Conservation (phyloP, 2,329 filamentous ascomycete genomes). For the Diaporthe ampelina region DNA sequence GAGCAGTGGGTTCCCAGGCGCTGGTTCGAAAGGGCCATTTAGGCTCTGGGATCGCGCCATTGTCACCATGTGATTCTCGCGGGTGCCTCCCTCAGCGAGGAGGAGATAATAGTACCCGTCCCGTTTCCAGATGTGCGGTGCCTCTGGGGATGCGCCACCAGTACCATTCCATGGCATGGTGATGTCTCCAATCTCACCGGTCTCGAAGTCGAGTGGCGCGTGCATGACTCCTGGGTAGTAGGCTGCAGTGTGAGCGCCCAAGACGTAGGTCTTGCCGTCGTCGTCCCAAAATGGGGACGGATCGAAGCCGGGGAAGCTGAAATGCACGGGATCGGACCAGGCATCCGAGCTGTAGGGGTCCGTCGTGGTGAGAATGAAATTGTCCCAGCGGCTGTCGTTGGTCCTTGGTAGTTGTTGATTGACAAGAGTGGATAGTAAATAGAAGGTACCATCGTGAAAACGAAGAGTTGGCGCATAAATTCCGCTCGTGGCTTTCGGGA, state of each 20-base stretch:
- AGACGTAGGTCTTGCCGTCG: conserved; percentile 19
- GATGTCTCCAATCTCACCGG: conserved; percentile 7
- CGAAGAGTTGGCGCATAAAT: conserved; percentile 17
- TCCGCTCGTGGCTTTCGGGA: conserved; percentile 20
- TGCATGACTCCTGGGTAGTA: conserved; percentile 16
- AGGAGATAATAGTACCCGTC: conserved; percentile 10
- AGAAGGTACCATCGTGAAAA: conserved; percentile 10
- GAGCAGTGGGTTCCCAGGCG: conserved; percentile 1
- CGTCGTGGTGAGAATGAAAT: conserved; percentile 2
- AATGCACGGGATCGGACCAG: conserved; percentile 21
- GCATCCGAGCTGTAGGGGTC: conserved; percentile 3
- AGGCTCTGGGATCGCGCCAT: conserved; percentile 7
- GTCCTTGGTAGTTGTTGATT: conserved; percentile 8
- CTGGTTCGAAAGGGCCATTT: background rate
- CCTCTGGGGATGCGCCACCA: conserved; percentile 2
- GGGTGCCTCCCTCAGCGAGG: background rate
- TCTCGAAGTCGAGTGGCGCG: background rate
- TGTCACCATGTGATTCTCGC: conserved; percentile 22
- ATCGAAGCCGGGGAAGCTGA: conserved; percentile 17
- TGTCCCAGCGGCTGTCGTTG: conserved; percentile 10
- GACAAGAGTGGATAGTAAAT: background rate
- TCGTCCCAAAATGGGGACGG: conserved; percentile 2
- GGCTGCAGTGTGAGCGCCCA: conserved; percentile 2
- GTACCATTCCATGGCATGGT: conserved; percentile 12
- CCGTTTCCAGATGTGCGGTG: conserved; percentile 18